Conservation (phyloP, 192 early-diverging fungal species). For the Lobosporangium transversale region DNA sequence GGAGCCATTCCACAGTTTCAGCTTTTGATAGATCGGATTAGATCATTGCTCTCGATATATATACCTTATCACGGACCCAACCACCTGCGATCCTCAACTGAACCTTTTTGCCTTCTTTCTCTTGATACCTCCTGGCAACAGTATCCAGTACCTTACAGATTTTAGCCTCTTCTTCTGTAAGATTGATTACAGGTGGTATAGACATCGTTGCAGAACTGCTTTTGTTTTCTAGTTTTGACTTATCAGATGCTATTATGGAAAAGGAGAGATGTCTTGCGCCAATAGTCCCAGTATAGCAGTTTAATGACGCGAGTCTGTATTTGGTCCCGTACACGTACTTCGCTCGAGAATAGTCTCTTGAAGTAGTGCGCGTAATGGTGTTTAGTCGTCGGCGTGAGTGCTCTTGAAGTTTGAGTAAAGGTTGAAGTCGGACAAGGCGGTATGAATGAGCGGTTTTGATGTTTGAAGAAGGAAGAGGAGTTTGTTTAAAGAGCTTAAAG, state of each 20-base stretch:
- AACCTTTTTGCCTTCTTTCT: constrained; percentile 61
- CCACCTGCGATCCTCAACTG: constrained; percentile 94
- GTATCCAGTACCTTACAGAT: constrained; percentile 75
- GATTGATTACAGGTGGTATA: constrained; percentile 48
- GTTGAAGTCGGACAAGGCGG: neutral
- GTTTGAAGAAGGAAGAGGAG: neutral
- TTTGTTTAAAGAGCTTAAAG: constrained; percentile 12
- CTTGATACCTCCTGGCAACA: constrained; percentile 62
- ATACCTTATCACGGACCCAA: constrained; percentile 98
- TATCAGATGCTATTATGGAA: neutral
- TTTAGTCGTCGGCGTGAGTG: neutral
- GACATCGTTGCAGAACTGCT: neutral
- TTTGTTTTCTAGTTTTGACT: neutral
- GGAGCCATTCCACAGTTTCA: too few species aligned
- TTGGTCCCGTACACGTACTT: neutral
- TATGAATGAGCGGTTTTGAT: neutral
- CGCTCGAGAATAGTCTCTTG: neutral
- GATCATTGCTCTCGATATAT: neutral
- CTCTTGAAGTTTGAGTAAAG: neutral
- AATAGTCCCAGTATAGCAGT: neutral
- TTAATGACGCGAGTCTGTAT: neutral
- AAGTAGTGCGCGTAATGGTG: neutral
- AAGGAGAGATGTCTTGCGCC: neutral
- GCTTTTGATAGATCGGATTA: too few species aligned
- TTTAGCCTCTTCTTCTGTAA: constrained; percentile 69